Evolutionary conservation across 768 basidiomycete genomes (phyloP).

Genomic region (Leccinum obscurum): DNA sequence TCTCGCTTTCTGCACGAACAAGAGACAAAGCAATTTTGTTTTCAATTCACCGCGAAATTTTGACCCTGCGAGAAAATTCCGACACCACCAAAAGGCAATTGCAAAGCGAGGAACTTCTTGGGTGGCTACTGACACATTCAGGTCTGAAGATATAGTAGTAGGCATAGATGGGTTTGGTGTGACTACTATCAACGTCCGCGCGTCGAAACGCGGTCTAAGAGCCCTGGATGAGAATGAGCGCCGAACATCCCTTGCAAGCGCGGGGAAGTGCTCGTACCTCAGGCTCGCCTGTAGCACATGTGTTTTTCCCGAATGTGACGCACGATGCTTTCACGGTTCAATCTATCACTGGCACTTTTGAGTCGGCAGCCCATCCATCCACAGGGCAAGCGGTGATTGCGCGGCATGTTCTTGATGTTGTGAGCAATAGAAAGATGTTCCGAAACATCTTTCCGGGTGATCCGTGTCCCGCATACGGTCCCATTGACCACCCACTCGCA

Average conservation of each 20-base stretch:
- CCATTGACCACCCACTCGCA: slow-evolving; percentile 16
- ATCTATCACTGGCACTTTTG: background rate
- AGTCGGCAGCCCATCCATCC: slow-evolving; percentile 12
- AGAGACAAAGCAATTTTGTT: too few relatives aligned
- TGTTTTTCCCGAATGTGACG: slow-evolving; percentile 21
- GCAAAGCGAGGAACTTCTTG: too few relatives aligned
- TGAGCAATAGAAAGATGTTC: slow-evolving; percentile 15
- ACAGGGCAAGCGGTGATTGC: background rate
- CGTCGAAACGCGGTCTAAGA: too few relatives aligned
- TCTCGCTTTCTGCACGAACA: too few relatives aligned
- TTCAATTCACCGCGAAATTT: too few relatives aligned
- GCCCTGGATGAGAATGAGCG: background rate
- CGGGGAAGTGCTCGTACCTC: background rate
- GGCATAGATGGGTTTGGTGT: too few relatives aligned
- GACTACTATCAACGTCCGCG: too few relatives aligned
- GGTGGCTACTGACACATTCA: too few relatives aligned
- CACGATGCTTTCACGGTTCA: slow-evolving; percentile 20
- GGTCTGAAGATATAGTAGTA: too few relatives aligned
- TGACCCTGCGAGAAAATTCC: too few relatives aligned
- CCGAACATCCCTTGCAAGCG: background rate
- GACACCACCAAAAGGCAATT: too few relatives aligned
- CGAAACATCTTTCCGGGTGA: background rate
- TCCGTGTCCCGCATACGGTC: background rate
- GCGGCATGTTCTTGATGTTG: background rate
- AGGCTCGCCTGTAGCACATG: slow-evolving; percentile 8